phyloP scores from a whole-genome alignment of 2,329 filamentous ascomycete genomes.

The Fusarium multiceps region DNA sequence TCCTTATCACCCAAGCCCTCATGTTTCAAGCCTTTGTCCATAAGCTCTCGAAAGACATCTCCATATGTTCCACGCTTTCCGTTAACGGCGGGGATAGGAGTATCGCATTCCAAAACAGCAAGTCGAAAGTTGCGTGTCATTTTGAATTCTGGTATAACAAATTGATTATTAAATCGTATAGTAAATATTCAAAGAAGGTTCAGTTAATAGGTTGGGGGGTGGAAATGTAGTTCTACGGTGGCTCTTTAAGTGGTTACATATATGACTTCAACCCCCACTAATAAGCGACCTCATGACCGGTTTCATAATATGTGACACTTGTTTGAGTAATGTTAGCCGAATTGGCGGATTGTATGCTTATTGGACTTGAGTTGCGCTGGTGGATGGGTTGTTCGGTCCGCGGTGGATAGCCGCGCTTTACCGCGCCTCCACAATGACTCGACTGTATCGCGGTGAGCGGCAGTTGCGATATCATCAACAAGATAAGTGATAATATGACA shows the following conservation, averaged over 20 bases:
- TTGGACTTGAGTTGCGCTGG: conserved; percentile 28
- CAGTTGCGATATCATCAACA: not conserved
- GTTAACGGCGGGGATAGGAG: conserved; percentile 45
- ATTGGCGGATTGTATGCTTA: conserved; percentile 38
- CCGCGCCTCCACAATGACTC: conserved; percentile 39
- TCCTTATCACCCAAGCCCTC: conserved; percentile 32
- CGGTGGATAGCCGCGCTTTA: conserved; percentile 30
- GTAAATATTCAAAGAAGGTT: not conserved
- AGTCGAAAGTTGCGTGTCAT: conserved; percentile 43
- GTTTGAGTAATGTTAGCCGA: conserved; percentile 20
- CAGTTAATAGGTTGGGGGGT: not conserved
- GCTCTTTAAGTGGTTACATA: not conserved
- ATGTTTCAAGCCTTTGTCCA: conserved; percentile 41
- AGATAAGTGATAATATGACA: not conserved
- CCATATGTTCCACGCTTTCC: conserved; percentile 47
- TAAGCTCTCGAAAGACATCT: conserved; percentile 48
- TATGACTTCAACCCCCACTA: not conserved
- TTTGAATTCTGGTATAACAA: not conserved
- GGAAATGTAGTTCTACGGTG: not conserved
- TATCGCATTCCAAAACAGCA: conserved; percentile 50
- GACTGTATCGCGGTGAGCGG: not conserved
- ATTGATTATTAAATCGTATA: not conserved
- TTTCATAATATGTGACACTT: conserved; percentile 11
- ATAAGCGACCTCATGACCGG: conserved; percentile 13
- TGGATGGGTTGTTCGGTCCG: conserved; percentile 43